A percentile compares a stretch with the other conserved stretches of the same genome.
Evolutionary conservation across 768 basidiomycete species (phyloP).

Genomic region (Heimioporus sp.): DNA sequence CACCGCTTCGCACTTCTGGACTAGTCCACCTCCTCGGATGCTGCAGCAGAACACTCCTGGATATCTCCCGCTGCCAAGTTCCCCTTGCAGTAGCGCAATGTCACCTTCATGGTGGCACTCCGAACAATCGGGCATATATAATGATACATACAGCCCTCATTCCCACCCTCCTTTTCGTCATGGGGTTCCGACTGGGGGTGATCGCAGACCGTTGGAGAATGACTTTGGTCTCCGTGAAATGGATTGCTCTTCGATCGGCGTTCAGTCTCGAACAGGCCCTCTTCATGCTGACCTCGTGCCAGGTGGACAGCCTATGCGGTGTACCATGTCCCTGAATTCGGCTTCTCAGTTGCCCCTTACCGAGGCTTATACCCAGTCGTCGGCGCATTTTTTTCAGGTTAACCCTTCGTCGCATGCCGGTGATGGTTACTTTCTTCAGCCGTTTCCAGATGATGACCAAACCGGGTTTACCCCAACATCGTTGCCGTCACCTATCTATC

Average conservation of each 20-base stretch:
- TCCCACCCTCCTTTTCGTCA: not conserved
- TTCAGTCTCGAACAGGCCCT: not conserved
- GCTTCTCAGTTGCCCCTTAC: constrained; percentile 8
- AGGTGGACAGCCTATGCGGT: constrained; percentile 1
- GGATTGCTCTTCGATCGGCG: not conserved
- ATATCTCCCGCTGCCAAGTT: constrained; percentile 1
- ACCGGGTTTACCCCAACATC: not conserved
- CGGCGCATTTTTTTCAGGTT: not conserved
- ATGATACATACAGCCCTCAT: not conserved
- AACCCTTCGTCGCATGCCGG: not conserved
- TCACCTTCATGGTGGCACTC: not conserved
- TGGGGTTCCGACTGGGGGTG: not conserved
- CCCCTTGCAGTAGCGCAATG: not conserved
- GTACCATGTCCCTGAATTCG: not conserved
- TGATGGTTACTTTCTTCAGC: not conserved
- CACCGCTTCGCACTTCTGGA: not conserved
- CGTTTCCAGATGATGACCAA: constrained; percentile 4
- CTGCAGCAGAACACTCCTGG: not conserved
- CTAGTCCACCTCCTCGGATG: not conserved
- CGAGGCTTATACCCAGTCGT: not conserved
- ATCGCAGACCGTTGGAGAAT: not conserved
- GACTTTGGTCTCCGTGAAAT: constrained; percentile 1
- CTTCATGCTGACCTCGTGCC: not conserved
- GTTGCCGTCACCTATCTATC: not conserved
- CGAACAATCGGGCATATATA: not conserved